phyloP scores from a whole-genome alignment of 176 grass and related monocot species.

The Stipa capillata region DNA sequence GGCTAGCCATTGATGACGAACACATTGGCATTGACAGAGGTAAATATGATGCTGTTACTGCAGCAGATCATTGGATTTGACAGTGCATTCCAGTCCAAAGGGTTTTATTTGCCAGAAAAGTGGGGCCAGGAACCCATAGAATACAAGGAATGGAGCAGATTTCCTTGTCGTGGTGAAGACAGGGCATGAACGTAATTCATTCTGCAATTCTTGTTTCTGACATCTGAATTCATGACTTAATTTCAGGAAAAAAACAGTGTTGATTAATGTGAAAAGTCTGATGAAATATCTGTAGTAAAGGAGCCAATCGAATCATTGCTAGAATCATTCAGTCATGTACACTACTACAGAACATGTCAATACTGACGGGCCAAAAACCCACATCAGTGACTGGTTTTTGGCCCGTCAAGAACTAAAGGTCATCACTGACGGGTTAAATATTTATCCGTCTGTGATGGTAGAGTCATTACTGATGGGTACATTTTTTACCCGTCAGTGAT shows the following conservation, averaged over 20 bases:
- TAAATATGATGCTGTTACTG: slow-evolving; percentile 6
- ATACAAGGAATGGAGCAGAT: background rate
- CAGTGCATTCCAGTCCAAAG: background rate
- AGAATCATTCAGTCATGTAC: background rate
- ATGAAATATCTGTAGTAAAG: background rate
- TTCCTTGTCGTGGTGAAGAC: background rate
- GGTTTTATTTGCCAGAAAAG: background rate
- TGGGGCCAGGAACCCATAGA: background rate
- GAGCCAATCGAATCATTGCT: background rate
- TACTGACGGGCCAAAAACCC: too few relatives aligned
- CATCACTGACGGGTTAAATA: too few relatives aligned
- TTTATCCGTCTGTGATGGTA: too few relatives aligned
- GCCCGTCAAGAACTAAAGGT: too few relatives aligned
- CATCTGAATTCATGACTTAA: background rate
- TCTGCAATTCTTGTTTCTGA: background rate
- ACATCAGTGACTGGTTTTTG: too few relatives aligned
- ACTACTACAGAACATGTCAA: too few relatives aligned
- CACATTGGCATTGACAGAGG: slow-evolving; percentile 1
- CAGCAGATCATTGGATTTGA: slow-evolving; percentile 6
- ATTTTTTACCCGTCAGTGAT: too few relatives aligned
- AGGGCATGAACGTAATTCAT: background rate
- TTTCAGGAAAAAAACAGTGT: background rate
- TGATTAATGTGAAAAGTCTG: background rate
- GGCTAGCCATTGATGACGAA: background rate
- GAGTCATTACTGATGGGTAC: too few relatives aligned